Percentiles rank a stretch among this genome's conserved stretches.
These are phyloP conservation scores for Lipomyces sp. DNA, from an alignment of 805 yeast species.

Conservation along the genomic window DNA sequence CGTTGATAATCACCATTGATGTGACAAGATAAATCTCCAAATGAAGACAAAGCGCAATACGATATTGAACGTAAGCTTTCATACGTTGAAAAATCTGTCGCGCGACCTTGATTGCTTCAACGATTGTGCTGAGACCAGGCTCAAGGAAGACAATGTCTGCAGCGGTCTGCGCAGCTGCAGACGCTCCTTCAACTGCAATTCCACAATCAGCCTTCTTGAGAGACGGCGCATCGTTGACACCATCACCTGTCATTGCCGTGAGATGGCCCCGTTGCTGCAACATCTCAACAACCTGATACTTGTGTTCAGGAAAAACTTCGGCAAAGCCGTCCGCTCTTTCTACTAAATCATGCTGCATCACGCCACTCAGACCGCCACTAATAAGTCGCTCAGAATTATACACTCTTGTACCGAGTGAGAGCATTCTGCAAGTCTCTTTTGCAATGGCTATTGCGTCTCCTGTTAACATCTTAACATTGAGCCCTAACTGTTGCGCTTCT, in stretches of 20 bases:
- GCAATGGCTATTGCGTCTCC: slow-evolving; percentile 99
- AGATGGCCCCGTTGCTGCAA: slow-evolving; percentile 65
- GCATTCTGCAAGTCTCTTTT: slow-evolving; percentile 96
- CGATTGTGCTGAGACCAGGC: slow-evolving; percentile 76
- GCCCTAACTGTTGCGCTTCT: slow-evolving; percentile 90
- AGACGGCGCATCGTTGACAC: slow-evolving; percentile 69
- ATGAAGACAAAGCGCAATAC: slow-evolving; percentile 94
- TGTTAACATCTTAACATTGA: slow-evolving; percentile 96
- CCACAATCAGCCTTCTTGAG: slow-evolving; percentile 77
- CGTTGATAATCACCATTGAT: slow-evolving; percentile 93
- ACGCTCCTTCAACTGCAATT: slow-evolving; percentile 68
- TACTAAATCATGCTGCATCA: slow-evolving; percentile 68
- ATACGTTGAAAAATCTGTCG: slow-evolving; percentile 98
- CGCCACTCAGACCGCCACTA: slow-evolving; percentile 67
- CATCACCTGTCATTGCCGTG: slow-evolving; percentile 71
- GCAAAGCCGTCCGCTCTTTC: slow-evolving; percentile 94
- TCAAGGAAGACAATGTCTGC: slow-evolving; percentile 55
- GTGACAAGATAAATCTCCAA: slow-evolving; percentile 93
- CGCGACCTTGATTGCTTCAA: slow-evolving; percentile 84
- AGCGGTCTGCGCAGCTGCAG: slow-evolving; percentile 52
- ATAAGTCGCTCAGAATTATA: slow-evolving; percentile 96
- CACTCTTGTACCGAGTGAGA: slow-evolving; percentile 94
- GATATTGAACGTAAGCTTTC: slow-evolving; percentile 97
- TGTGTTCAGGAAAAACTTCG: slow-evolving; percentile 69
- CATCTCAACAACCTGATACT: slow-evolving; percentile 66